Evolutionary conservation across 2,329 filamentous ascomycete species (phyloP), one percentile per base, ranked within the genome.

Genomic region (Aspergillus sp.): DNA sequence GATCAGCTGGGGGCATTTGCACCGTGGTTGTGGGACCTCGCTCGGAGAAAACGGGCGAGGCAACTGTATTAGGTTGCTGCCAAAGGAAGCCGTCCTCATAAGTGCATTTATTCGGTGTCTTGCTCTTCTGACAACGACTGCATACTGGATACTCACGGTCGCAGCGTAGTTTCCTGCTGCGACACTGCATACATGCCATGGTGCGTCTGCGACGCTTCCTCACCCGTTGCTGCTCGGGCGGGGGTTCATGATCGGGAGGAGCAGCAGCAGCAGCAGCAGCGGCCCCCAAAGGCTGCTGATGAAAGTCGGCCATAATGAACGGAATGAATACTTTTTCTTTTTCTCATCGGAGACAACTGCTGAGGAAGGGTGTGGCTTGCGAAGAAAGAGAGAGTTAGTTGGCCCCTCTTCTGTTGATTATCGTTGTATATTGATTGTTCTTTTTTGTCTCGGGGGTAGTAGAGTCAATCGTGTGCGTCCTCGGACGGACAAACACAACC

Each of bases 91-190:
- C 74, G 66, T 75, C 74, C 62, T 78, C 75, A 60, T 78, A 78
- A n/a, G 72, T 75, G 60, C 76, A 78, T 55, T 72, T 70, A 47
- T 60, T 66, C 27, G 73, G 72, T 3, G 68, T 71, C 49, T 71
- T 72, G 64, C 73, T 72, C 61, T 78, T 78, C 41, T 70, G 61
- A 59, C 77, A 79, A 17, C 77, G 72, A 19, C 71, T 68, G 59
- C 77, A 79, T 3, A 70, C 69, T 8, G 77, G 77, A 69, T 76
- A 78, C 36, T 74, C 73, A 38, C 77, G 74, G 62, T 79, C 77
- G 59, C 77, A 80, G 60, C 75, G 77, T 36, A 79, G 66, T 63
- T 80, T 80, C 49, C 77, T 68, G 57, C 70, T 74, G 57, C 77
- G 75, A 62, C 77, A 80, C 38, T 75, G 76, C 17, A 73, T 72